Base-by-base conservation (phyloP, 1,284 basidiomycete genomes). In the Neolentinus lepideus region DNA sequence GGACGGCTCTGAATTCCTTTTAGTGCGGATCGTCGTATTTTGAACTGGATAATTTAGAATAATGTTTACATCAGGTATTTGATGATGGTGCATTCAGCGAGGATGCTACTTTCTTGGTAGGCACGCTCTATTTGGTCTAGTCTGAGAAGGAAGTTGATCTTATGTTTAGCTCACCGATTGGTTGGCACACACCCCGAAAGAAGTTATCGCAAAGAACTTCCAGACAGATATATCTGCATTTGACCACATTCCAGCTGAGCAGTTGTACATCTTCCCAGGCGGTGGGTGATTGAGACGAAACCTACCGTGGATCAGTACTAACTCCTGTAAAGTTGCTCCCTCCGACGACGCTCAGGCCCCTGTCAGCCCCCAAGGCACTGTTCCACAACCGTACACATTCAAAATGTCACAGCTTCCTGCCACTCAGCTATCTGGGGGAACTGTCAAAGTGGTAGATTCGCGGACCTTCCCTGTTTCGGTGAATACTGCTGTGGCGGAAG, bases 141-240 rank as follows among this genome's bases (percentile, higher is more conserved):
- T 25, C 27, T 31, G 6, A 31, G 6, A 31, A 12, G n/a, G n/a
- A n/a, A n/a, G 45, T 47, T 22, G 47, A 8, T 50, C 2, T 6
- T 43, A 16, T 16, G 36, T 27, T 51, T 57, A 81, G 77, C 64
- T 84, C 57, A 84, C 82, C 9, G 83, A 86, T 60, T 87, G 84
- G 84, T 63, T 85, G 29, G 66, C 83, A 1, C 86, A 88, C 62
- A 77, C 84, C 8, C 78, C 79, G 21, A 75, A 74, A 60, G 74
- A 76, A 71, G 85, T 88, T 25, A 73, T 91, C 26, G 80, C 81
- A 52, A 86, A 87, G 71, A 89, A 88, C 67, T 88, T 89, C 73
- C 75, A 80, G 61, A 73, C 75, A 11, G 72, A 75, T 58, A 67
- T 76, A 33, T 71, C 75, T 2, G 78, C 77, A 1, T 87, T 87